Evolutionary conservation across 495 filamentous ascomycete species (phyloP).

Genomic region (Neurospora sp.): DNA sequence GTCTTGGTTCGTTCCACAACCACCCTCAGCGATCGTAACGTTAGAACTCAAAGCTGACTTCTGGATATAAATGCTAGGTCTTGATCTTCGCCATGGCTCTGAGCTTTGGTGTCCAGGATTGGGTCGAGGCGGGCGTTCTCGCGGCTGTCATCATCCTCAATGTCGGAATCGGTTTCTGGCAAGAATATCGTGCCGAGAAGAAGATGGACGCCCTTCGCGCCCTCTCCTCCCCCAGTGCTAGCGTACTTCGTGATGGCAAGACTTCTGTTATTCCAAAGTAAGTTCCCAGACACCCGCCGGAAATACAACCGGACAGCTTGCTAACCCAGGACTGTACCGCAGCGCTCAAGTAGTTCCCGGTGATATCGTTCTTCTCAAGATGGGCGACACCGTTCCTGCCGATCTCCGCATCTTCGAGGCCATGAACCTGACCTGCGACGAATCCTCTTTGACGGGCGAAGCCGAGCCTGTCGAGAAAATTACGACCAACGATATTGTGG

Average conservation of each 20-base stretch:
- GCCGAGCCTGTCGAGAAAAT: constrained; percentile 39
- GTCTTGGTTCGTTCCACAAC: constrained; percentile 39
- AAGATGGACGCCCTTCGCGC: constrained; percentile 73
- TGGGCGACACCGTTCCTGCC: constrained; percentile 75
- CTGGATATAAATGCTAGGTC: constrained; percentile 38
- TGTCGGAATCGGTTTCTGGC: constrained; percentile 66
- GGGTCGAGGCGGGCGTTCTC: constrained; percentile 75
- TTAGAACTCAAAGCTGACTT: neutral
- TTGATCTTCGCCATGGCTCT: constrained; percentile 76
- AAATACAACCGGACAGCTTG: neutral
- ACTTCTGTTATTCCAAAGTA: constrained; percentile 52
- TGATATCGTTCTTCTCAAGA: constrained; percentile 70
- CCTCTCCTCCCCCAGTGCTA: constrained; percentile 70
- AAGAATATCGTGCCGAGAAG: constrained; percentile 79
- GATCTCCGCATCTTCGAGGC: constrained; percentile 65
- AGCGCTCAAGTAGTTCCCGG: constrained; percentile 72
- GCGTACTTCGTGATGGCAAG: constrained; percentile 62
- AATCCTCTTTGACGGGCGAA: constrained; percentile 54
- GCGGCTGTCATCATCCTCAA: constrained; percentile 75
- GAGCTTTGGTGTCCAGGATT: constrained; percentile 70
- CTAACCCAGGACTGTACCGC: constrained; percentile 4
- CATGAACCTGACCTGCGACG: constrained; percentile 53
- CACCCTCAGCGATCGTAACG: constrained; percentile 3
- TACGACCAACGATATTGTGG: constrained; percentile 20
- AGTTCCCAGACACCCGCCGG: constrained; percentile 3